phyloP scores from a whole-genome alignment of 768 basidiomycete genomes.

The Lentinula boryana region DNA sequence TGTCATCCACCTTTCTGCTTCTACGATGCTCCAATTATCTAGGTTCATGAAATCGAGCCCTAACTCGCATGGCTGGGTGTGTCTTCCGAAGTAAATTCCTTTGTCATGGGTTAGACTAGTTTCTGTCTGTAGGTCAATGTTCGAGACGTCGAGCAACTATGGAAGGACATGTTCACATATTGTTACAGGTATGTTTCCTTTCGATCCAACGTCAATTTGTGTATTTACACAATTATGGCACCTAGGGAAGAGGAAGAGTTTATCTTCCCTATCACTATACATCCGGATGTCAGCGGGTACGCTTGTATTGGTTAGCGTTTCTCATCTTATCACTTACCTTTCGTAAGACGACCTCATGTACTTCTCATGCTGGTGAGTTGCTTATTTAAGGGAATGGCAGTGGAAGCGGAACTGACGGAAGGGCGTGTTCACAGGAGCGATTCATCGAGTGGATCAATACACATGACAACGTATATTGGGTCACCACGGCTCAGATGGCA shows the following conservation, averaged over 20 bases:
- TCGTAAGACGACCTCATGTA: constrained; percentile 55
- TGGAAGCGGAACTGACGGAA: neutral
- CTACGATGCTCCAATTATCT: neutral
- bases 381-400: neutral
- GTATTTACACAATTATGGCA: constrained; percentile 5
- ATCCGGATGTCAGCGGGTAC: constrained; percentile 71
- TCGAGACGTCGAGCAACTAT: constrained; percentile 61
- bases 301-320: constrained; percentile 13
- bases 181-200: constrained; percentile 41
- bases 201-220: neutral
- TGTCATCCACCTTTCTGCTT: neutral
- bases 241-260: constrained; percentile 56
- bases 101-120: neutral
- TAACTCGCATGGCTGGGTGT: constrained; percentile 71
- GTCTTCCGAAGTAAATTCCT: neutral
- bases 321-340: constrained; percentile 3
- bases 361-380: constrained; percentile 54
- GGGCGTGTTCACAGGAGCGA: constrained; percentile 37
- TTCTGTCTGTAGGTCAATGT: constrained; percentile 44
- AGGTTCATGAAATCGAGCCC: constrained; percentile 67
- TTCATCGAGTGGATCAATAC: constrained; percentile 74
- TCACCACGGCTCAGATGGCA: constrained; percentile 64
- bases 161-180: constrained; percentile 73
- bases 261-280: constrained; percentile 69
- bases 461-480: constrained; percentile 66